Percentiles rank a stretch among this genome's conserved stretches.
Conservation (phyloP, 495 filamentous ascomycete genomes). For the Durotheca rogersii region DNA sequence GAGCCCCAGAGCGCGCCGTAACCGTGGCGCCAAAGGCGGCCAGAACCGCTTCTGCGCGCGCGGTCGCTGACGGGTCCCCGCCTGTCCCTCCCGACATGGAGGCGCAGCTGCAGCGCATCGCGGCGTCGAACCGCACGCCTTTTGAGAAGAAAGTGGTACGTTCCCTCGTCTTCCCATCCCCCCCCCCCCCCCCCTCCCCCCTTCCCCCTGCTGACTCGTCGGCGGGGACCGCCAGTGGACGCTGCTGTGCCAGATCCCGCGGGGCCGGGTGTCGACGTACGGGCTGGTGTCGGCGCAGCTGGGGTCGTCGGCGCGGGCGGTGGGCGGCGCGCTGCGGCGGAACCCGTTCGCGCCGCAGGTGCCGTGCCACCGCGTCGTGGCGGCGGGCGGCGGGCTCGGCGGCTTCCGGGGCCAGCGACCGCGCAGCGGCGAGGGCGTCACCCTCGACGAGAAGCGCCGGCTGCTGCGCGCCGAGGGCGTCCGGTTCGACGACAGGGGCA, state of each 20-base stretch:
- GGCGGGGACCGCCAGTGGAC: conserved; percentile 46
- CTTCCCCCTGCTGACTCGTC: too few species aligned
- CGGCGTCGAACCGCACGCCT: conserved; percentile 47
- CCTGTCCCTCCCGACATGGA: conserved; percentile 31
- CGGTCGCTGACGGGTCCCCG: conserved; percentile 1
- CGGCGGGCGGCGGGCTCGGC: conserved; percentile 47
- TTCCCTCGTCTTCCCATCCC: not conserved
- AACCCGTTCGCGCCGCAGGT: conserved; percentile 71
- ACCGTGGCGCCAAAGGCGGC: conserved; percentile 1
- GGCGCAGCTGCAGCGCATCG: conserved; percentile 37
- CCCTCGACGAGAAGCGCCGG: conserved; percentile 45
- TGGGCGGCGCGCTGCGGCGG: conserved; percentile 72
- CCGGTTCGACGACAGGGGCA: conserved; percentile 38
- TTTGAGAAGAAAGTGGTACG: conserved; percentile 56
- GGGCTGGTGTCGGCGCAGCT: conserved; percentile 66
- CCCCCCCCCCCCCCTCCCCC: not conserved
- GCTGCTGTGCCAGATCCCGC: conserved; percentile 69
- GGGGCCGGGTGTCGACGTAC: conserved; percentile 72
- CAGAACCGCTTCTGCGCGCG: conserved; percentile 1
- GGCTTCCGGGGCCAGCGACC: conserved; percentile 53
- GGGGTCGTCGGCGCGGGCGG: conserved; percentile 69
- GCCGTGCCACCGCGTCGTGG: conserved; percentile 53
- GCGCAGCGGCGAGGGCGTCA: conserved; percentile 42
- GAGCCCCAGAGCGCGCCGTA: not conserved
- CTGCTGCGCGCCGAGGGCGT: conserved; percentile 46